These are phyloP conservation scores for Suillus spraguei DNA, from an alignment of 768 basidiomycete species.

Conservation along the genomic window DNA sequence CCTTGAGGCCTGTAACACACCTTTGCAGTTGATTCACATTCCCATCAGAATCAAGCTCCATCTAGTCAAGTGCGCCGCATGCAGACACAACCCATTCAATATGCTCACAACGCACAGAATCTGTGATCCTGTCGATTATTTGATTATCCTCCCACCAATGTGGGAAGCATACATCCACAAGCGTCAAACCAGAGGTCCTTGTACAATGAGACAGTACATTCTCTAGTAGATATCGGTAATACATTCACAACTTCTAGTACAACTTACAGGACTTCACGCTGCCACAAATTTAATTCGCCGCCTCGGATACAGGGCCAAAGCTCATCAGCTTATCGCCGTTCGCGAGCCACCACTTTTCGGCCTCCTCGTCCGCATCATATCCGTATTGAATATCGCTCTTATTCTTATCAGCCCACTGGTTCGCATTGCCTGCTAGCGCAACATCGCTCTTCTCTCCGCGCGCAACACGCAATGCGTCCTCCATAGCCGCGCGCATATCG, in stretches of 20 bases:
- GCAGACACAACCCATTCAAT: no score
- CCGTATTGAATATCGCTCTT: conserved; percentile 51
- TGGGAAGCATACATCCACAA: no score
- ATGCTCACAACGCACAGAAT: no score
- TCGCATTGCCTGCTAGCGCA: conserved; percentile 40
- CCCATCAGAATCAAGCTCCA: no score
- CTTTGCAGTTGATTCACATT: no score
- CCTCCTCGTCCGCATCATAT: conserved; percentile 56
- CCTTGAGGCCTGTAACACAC: no score
- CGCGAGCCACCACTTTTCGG: conserved; percentile 53
- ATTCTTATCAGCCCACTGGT: conserved; percentile 60
- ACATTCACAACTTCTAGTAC: not conserved
- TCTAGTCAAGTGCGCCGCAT: no score
- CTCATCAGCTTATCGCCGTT: conserved; percentile 28
- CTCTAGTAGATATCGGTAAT: not conserved
- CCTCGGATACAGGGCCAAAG: not conserved
- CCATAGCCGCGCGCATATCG: conserved; percentile 55
- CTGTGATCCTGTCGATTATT: no score
- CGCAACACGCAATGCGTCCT: conserved; percentile 32
- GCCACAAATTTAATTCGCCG: not conserved
- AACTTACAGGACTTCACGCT: not conserved
- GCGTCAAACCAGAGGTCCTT: not conserved
- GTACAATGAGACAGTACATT: not conserved
- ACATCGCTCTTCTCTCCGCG: conserved; percentile 18
- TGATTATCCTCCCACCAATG: no score